A percentile compares a stretch with the other conserved stretches of the same genome.
phyloP scores from a whole-genome alignment of 306 rosid species.

The Gynostemma pentaphyllum region DNA sequence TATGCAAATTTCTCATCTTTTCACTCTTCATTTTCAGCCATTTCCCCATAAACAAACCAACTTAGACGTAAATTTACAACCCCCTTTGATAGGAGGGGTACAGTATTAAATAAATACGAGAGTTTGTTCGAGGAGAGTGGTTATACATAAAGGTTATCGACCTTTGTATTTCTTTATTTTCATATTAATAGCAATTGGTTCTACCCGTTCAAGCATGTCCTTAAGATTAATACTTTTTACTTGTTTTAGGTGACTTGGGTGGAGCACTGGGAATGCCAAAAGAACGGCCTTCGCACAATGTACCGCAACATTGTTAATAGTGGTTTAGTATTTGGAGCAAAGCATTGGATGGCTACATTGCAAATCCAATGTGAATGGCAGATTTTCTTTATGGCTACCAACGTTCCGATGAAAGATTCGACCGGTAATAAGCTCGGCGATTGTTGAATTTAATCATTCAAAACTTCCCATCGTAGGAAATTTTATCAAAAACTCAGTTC shows the following conservation, averaged over 20 bases:
- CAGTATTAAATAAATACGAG: no score
- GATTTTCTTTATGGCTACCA: constrained; percentile 83
- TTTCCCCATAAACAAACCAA: no score
- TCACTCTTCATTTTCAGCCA: background rate
- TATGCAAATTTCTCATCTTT: constrained; percentile 5
- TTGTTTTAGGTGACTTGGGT: constrained; percentile 74
- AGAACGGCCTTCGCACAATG: constrained; percentile 52
- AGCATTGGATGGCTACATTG: constrained; percentile 79
- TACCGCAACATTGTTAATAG: constrained; percentile 64
- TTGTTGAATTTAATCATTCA: background rate
- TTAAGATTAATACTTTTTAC: no score
- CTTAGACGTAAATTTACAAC: no score
- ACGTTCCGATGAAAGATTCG: constrained; percentile 95
- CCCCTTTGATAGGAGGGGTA: no score
- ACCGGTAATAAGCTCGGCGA: constrained; percentile 16
- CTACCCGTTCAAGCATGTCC: no score
- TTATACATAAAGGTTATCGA: no score
- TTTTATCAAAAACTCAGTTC: background rate
- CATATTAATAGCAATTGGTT: no score
- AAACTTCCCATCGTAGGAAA: no score
- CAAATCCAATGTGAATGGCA: constrained; percentile 87
- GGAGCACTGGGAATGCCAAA: constrained; percentile 92
- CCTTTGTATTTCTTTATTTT: no score
- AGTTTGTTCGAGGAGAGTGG: no score
- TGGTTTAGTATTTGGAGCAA: constrained; percentile 85